These are phyloP conservation scores for Aspergillus sclerotiicarbonarius DNA, from an alignment of 495 filamentous ascomycete genomes.

Conservation along the genomic window DNA sequence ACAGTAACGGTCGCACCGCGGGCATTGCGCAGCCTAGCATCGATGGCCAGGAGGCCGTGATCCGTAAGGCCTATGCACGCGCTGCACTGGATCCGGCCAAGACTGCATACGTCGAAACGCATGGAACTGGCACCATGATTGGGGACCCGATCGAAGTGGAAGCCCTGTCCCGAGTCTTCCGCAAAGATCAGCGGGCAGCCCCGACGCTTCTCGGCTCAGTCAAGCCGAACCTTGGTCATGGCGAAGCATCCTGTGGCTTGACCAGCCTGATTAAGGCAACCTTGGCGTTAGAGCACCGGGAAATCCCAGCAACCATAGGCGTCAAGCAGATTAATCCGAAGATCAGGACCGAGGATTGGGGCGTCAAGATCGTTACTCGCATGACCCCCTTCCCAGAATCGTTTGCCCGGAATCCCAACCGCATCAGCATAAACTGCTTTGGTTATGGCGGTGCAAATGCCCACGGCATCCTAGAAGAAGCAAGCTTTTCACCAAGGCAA, in stretches of 20 bases:
- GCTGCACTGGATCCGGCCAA: not conserved
- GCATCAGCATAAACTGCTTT: not conserved
- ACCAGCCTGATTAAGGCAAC: not conserved
- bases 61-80: not conserved
- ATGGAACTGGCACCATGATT: not conserved
- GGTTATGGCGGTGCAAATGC: constrained; percentile 23
- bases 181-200: not conserved
- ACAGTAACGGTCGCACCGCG: constrained; percentile 22
- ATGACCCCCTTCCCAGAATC: not conserved
- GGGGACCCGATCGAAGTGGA: not conserved
- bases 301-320: not conserved
- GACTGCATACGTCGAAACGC: not conserved
- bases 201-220: not conserved
- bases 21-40: not conserved
- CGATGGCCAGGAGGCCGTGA: not conserved
- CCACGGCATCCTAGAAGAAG: constrained; percentile 15
- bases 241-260: not conserved
- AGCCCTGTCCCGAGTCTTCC: not conserved
- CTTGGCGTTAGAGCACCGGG: not conserved
- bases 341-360: not conserved
- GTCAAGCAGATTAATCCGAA: not conserved
- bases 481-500: not conserved
- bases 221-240: not conserved
- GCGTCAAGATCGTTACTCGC: not conserved
- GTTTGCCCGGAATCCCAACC: not conserved